Evolutionary conservation across 139 green algal species (phyloP).

Genomic region (Tetraselmis striata): DNA sequence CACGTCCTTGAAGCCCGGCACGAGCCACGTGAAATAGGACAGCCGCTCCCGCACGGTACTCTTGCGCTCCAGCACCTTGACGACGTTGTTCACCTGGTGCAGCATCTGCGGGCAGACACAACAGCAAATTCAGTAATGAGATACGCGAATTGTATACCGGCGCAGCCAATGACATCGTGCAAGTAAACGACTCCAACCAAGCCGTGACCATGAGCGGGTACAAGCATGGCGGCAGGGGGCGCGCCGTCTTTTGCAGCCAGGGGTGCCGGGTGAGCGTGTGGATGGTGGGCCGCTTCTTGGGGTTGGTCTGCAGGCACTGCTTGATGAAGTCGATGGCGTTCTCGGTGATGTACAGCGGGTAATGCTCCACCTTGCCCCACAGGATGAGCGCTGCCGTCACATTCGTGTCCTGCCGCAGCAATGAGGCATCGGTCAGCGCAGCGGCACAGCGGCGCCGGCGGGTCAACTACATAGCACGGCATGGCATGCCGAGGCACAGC

Average conservation of each 20-base stretch:
- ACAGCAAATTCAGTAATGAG: background rate
- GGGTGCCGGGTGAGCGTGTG: background rate
- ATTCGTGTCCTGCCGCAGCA: too few relatives aligned
- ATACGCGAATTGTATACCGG: too few relatives aligned
- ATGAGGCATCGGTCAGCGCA: too few relatives aligned
- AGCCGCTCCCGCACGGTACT: background rate
- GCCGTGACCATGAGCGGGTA: too few relatives aligned
- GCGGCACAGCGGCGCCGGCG: too few relatives aligned
- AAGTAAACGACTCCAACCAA: too few relatives aligned
- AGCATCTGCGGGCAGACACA: background rate
- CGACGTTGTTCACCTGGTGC: background rate
- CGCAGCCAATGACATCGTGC: background rate
- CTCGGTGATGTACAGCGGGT: background rate
- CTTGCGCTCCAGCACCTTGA: background rate
- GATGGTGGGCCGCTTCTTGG: background rate
- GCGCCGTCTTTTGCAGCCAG: background rate
- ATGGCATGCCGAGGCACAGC: too few relatives aligned
- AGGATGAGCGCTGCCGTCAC: constrained; percentile 35
- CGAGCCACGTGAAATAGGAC: background rate
- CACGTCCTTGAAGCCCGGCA: background rate
- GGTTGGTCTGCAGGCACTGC: background rate
- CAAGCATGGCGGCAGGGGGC: too few relatives aligned
- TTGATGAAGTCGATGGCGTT: background rate
- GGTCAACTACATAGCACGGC: too few relatives aligned
- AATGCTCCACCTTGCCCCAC: constrained; percentile 40